A percentile compares a stretch with the other conserved stretches of the same genome.
These are phyloP conservation scores for Gossypium mustelinum DNA, from an alignment of 345 rosid species.

Conservation along the genomic window DNA sequence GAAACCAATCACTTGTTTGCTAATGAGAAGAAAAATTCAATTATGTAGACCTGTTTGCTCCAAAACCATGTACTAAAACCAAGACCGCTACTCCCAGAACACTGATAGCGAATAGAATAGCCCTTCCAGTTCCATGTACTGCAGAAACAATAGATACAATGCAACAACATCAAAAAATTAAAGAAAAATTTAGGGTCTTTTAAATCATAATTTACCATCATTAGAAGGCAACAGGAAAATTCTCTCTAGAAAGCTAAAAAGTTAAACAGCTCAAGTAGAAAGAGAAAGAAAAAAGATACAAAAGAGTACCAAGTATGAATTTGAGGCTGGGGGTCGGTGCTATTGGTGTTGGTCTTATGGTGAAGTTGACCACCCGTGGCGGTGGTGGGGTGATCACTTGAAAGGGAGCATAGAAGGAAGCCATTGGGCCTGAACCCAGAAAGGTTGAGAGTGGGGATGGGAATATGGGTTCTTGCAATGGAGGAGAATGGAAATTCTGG, in stretches of 20 bases:
- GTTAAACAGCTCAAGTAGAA: not conserved
- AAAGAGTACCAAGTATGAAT: conserved; percentile 45
- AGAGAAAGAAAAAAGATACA: not conserved
- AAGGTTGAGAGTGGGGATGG: conserved; percentile 21
- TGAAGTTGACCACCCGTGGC: conserved; percentile 7
- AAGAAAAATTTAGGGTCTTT: too few relatives aligned
- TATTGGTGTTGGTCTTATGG: conserved; percentile 6
- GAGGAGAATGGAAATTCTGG: conserved; percentile 22
- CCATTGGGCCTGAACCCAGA: conserved; percentile 19
- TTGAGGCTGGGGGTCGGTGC: conserved; percentile 19
- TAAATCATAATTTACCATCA: not conserved
- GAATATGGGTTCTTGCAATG: conserved; percentile 8
- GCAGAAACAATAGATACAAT: conserved; percentile 16
- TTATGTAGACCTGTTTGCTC: conserved; percentile 89
- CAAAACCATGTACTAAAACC: conserved; percentile 84
- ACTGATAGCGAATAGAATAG: conserved; percentile 74
- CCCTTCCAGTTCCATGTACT: conserved; percentile 89
- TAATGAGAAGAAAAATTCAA: conserved; percentile 52
- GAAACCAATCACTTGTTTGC: conserved; percentile 31
- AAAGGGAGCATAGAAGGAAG: conserved; percentile 20
- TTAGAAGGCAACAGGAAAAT: not conserved
- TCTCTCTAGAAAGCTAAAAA: too few relatives aligned
- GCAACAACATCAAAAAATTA: too few relatives aligned
- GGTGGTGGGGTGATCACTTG: conserved; percentile 19
- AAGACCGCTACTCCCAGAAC: conserved; percentile 63